Conservation (phyloP, 441 rosid species). For the Francoa sonchifolia region DNA sequence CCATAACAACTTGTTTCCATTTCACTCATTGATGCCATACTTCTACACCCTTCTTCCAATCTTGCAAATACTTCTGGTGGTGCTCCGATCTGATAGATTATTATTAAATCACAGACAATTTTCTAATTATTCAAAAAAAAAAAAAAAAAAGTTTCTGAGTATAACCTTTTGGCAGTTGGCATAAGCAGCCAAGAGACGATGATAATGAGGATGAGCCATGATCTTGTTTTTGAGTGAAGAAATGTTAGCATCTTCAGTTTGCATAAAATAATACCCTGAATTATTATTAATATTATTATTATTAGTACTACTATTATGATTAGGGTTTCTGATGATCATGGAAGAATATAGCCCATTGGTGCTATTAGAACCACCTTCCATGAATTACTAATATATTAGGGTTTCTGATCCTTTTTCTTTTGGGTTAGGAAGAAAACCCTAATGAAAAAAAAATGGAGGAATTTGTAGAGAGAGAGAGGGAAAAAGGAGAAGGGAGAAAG, state of each 20-base stretch:
- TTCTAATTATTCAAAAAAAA: background rate
- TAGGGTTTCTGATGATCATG: no score
- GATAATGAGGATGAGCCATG: slow-evolving; percentile 93
- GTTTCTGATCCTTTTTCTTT: no score
- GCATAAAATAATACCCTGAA: slow-evolving; percentile 13
- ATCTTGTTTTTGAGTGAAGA: slow-evolving; percentile 51
- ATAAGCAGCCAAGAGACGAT: slow-evolving; percentile 75
- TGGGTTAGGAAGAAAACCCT: no score
- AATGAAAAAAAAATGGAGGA: no score
- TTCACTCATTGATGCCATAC: slow-evolving; percentile 30
- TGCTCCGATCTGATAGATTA: slow-evolving; percentile 62
- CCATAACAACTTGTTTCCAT: slow-evolving; percentile 37
- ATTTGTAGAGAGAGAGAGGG: background rate
- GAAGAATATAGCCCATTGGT: no score
- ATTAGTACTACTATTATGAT: background rate
- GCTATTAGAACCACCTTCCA: no score
- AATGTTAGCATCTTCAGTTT: background rate
- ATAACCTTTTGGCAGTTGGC: slow-evolving; percentile 87
- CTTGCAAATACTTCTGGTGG: slow-evolving; percentile 79
- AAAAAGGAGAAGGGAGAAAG: background rate
- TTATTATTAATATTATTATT: background rate
- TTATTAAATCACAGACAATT: background rate
- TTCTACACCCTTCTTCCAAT: slow-evolving; percentile 61
- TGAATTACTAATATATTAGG: no score
- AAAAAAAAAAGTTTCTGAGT: no score